Evolutionary conservation across 495 filamentous ascomycete species (phyloP), one percentile per base, ranked within the genome.

Genomic region (Diplogelasinospora grovesii): DNA sequence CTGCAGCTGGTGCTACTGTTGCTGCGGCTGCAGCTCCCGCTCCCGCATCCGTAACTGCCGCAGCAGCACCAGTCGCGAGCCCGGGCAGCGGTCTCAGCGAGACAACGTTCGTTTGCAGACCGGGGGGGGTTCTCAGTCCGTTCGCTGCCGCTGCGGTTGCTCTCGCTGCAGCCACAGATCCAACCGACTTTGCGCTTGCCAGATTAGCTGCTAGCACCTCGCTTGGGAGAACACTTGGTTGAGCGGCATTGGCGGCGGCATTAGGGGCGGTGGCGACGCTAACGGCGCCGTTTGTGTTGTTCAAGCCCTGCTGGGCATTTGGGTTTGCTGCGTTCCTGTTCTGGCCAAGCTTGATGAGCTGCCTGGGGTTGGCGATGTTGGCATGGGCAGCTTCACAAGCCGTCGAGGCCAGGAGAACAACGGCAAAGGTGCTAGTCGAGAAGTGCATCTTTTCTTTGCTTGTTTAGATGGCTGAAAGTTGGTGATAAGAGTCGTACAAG

Each of bases 351-450:
- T 44, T 35, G 18, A 40, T 35, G 36, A 19, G 15, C 0, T 21
- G 10, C 8, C 3, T 21, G 16, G 5, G 25, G n/a, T 26, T 39
- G 8, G 4, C 31, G 9, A 20, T 19, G 37, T 16, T 27, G 10
- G 18, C 40, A 11, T 53, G 46, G 9, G 29, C 25, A 36, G 37
- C 51, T 13, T 55, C 49, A 39, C 43, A 49, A 39, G 47, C 49
- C n/a, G 38, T 34, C 18, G 46, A 22, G 19, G 54, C 57, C 41
- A 60, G 38, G 20, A 60, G 43, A 35, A 45, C 28, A 3, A 54
- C 43, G 21, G 55, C 22, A 27, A 57, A 39, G 30, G 51, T 32
- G 27, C 44, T 33, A 0, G 53, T 47, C 9, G 54, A 46, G 33
- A 60, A 21, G 37, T 48, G 35, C 57, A 60, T 60, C 13, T 38